A percentile compares a stretch with the other conserved stretches of the same genome.
phyloP scores from a whole-genome alignment of 176 grass and related monocot genomes.

The Eragrostis curvula region DNA sequence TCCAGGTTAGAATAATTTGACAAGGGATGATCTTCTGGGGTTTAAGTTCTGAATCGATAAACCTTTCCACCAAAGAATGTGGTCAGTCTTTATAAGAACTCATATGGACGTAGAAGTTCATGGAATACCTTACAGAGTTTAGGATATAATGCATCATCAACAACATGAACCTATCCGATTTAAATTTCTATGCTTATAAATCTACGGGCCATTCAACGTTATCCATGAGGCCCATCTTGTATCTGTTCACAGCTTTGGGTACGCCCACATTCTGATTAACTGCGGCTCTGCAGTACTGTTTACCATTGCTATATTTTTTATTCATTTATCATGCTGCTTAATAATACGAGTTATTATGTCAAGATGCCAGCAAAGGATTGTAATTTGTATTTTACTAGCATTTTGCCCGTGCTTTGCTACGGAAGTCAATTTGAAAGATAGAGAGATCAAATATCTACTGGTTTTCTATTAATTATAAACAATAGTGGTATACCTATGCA shows the following conservation, averaged over 20 bases:
- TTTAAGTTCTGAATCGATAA: neutral
- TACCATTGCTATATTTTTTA: neutral
- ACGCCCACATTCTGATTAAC: neutral
- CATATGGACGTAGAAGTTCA: constrained; percentile 20
- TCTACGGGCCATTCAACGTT: neutral
- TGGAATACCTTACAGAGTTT: neutral
- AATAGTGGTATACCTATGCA: too few species aligned
- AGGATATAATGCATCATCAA: neutral
- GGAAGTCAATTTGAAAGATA: too few species aligned
- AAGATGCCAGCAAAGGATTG: neutral
- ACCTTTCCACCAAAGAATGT: constrained; percentile 10
- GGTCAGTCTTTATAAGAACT: neutral
- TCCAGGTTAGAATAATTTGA: constrained; percentile 1
- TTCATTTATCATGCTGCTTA: neutral
- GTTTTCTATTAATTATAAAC: too few species aligned
- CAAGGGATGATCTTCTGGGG: neutral
- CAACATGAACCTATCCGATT: constrained; percentile 7
- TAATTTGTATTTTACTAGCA: neutral
- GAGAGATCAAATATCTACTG: too few species aligned
- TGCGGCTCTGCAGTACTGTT: neutral
- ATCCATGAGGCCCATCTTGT: neutral
- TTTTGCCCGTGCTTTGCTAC: too few species aligned
- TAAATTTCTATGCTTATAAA: neutral
- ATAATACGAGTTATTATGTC: neutral
- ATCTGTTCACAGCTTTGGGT: neutral